Percentiles rank a stretch among this genome's conserved stretches.
Conservation (phyloP, 2,329 filamentous ascomycete species). For the Fusarium bactridioides region DNA sequence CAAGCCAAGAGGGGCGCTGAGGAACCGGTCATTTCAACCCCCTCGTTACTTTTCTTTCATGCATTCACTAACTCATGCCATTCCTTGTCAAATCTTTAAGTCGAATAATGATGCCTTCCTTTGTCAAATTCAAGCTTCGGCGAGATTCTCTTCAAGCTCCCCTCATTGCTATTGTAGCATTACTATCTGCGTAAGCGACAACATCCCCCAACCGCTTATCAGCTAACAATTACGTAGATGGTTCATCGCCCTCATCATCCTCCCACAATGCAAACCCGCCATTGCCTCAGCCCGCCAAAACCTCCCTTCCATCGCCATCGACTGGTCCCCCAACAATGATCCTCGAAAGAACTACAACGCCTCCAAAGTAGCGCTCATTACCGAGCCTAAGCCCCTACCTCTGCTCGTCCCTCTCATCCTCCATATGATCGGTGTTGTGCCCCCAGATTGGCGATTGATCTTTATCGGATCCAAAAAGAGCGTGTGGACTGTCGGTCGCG, state of each 20-base stretch:
- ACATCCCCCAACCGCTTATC: too few relatives aligned
- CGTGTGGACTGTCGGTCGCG: background rate
- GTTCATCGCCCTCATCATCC: background rate
- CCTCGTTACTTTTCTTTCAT: rapidly evolving
- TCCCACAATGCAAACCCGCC: background rate
- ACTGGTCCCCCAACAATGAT: background rate
- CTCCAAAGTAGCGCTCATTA: background rate
- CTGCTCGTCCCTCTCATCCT: background rate
- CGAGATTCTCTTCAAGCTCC: background rate
- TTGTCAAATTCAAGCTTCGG: background rate
- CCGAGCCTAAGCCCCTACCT: background rate
- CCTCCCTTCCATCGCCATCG: background rate
- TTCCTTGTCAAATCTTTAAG: rapidly evolving
- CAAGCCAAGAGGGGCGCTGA: background rate
- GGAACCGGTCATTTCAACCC: background rate
- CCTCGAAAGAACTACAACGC: background rate
- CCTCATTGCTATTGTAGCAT: background rate
- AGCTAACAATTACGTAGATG: background rate
- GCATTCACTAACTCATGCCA: background rate
- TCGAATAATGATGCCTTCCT: background rate
- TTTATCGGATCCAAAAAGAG: background rate
- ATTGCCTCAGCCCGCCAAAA: rapidly evolving
- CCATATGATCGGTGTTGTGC: background rate
- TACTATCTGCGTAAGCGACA: background rate
- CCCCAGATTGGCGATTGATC: background rate